phyloP scores from a whole-genome alignment of 306 rosid species.

The Malus sylvestris region DNA sequence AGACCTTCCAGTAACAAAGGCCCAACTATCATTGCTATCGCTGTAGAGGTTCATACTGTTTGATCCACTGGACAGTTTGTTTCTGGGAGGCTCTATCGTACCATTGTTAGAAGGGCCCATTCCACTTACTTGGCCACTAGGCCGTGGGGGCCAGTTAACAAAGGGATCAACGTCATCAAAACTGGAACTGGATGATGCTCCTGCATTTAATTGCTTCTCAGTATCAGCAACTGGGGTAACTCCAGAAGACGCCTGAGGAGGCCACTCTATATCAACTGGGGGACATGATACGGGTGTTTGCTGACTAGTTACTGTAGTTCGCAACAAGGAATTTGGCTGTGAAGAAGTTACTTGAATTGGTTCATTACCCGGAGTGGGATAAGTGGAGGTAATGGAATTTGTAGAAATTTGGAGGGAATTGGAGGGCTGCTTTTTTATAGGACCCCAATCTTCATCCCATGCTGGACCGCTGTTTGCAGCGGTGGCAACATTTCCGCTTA shows the following conservation, averaged over 20 bases:
- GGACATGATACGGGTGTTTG: constrained; percentile 61
- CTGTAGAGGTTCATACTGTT: constrained; percentile 44
- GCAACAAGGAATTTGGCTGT: constrained; percentile 26
- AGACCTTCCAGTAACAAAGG: constrained; percentile 40
- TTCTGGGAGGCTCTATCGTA: constrained; percentile 28
- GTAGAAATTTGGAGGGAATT: constrained; percentile 34
- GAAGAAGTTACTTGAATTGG: constrained; percentile 35
- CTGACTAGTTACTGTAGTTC: constrained; percentile 38
- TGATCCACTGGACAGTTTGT: constrained; percentile 39
- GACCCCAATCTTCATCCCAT: constrained; percentile 99
- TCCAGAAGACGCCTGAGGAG: constrained; percentile 53
- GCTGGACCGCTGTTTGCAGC: constrained; percentile 45
- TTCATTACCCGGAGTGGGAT: constrained; percentile 28
- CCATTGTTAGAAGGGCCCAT: constrained; percentile 57
- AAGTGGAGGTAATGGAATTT: constrained; percentile 20
- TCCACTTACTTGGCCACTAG: constrained; percentile 53
- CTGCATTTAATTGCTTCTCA: constrained; percentile 45
- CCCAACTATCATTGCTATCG: constrained; percentile 42
- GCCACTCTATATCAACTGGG: constrained; percentile 92
- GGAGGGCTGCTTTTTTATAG: constrained; percentile 28
- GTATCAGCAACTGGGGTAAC: constrained; percentile 42
- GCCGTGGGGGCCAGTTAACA: constrained; percentile 88
- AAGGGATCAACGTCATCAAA: constrained; percentile 70
- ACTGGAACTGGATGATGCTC: constrained; percentile 52
- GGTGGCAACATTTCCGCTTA: constrained; percentile 29